phyloP scores from a whole-genome alignment of 78 protist genomes.

The Blattamonas nauphoetae region DNA sequence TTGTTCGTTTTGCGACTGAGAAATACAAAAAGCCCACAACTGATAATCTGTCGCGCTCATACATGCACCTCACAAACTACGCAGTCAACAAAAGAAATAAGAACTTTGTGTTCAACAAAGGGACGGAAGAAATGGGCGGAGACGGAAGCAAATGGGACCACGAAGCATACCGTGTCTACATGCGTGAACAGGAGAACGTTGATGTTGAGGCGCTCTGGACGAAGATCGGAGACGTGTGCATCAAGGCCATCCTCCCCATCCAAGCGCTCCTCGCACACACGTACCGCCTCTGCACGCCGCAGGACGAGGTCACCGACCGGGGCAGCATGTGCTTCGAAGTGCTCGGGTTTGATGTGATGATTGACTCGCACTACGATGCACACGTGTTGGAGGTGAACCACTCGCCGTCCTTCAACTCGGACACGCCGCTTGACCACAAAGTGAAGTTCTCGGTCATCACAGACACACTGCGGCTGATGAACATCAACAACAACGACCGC shows the following conservation, averaged over 20 bases:
- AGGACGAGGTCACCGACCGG: not conserved
- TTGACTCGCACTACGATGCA: not conserved
- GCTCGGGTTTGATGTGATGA: slow-evolving; percentile 23
- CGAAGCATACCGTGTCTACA: not conserved
- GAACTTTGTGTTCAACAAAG: slow-evolving; percentile 3
- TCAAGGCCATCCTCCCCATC: not conserved
- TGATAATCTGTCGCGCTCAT: not conserved
- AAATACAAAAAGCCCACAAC: not conserved
- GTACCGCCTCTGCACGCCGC: not conserved
- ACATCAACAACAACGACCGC: slow-evolving; percentile 11
- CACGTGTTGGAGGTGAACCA: slow-evolving; percentile 7
- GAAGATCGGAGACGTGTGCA: not conserved
- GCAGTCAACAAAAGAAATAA: not conserved
- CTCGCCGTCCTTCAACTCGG: slow-evolving; percentile 19
- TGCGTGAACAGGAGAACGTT: not conserved
- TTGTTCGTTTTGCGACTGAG: not conserved
- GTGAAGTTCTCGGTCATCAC: slow-evolving; percentile 9
- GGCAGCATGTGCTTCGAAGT: slow-evolving; percentile 16
- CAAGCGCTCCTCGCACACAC: not conserved
- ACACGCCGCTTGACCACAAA: slow-evolving; percentile 32
- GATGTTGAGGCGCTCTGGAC: slow-evolving; percentile 7
- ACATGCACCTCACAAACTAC: slow-evolving; percentile 11
- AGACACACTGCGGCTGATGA: slow-evolving; percentile 5
- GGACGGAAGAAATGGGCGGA: not conserved
- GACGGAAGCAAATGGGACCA: not conserved